Evolutionary conservation across 2,329 filamentous ascomycete species (phyloP), one percentile per base, ranked within the genome.

Genomic region (Sporothrix curviconia): DNA sequence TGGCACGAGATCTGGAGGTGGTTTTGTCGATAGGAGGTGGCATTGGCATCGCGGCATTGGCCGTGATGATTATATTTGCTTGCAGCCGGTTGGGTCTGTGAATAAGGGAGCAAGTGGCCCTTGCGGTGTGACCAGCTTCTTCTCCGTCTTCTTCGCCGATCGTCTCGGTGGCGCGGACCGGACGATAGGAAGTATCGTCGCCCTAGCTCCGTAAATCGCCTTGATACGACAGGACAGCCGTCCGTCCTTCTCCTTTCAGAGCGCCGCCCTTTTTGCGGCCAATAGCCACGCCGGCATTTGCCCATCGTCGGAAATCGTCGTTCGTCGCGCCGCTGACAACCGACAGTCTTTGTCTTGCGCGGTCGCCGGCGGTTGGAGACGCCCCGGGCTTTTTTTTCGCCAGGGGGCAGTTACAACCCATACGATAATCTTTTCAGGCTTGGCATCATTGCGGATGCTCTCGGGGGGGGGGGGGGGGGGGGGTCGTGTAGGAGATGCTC

Each of bases 241-340:
- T 12, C 67, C 69, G 37, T 69, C 68, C 17, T 54, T 34, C 34
- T 37, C 25, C 58, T 42, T 65, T 65, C 11, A 30, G 39, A 11
- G 2, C 28, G 24, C 28, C 30, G 25, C 24, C 36, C 19, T 47
- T 55, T 12, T 55, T 49, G 7, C 36, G 28, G 14, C 49, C 60
- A 60, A 59, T 47, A 17, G 50, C 54, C 12, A 34, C 60, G 42
- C 28, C 51, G 22, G 12, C 59, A 19, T 36, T 24, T n/a, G n/a
- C n/a, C n/a, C n/a, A 56, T 67, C 67, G 19, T 68, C 79, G 19
- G 57, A 55, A 55, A 60, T 77, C 78, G 60, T 84, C 78, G 60
- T 77, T 78, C 61, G n/a, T n/a, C n/a, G 79, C 79, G 61, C 78
- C 80, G 61, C 81, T 82, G 63, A 88, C 84, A 61, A 83, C 76